Base-by-base conservation (phyloP, 441 rosid species). In the Kokia cookei region DNA sequence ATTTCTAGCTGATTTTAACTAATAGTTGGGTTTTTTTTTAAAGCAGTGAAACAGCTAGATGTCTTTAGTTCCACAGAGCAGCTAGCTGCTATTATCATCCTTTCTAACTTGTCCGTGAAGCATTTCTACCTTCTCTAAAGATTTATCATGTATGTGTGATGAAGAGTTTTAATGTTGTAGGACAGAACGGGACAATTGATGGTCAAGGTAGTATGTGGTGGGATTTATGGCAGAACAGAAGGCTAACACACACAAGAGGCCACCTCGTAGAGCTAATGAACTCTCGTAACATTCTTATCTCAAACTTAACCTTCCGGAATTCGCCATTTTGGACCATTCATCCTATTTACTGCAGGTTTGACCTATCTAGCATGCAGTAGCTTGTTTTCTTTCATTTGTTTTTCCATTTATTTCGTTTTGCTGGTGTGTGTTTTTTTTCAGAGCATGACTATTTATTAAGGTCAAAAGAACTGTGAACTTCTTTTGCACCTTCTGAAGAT, bases 171-270 rank as follows among this genome's bases (percentile, higher is more conserved):
- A 29, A 71, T 75, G 62, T 71, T 76, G 66, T 85, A 93, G 97
- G 99, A 73, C 76, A 88, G 65, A 95, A 95, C 73, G 98, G 97
- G 42, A 91, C 97, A 40, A 86, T 95, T 24, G 97, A 95, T 76
- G 99, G 99, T 72, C 96, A 91, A 76, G 99, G 99, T 75, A 89
- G 76, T 78, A 91, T 91, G 91, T 93, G 97, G 99, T 95, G 99
- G 99, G 95, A 91, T n/a, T 82, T 89, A 79, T 95, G 97, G 97
- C 89, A 98, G 98, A 95, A 93, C 79, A 86, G 88, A 83, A 93
- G 96, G 53, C 70, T 93, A 83, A 77, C 84, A 69, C 86, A 88
- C 81, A 91, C 98, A 22, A 89, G 99, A 82, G 98, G 98, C 75
- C 99, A 91, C 80, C 93, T 95, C 27, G 74, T 95, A n/a, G 99